Evolutionary conservation across 352 stramenopile genomes (phyloP), one percentile per base, ranked within the genome.

Genomic region (Detonula confervacea): DNA sequence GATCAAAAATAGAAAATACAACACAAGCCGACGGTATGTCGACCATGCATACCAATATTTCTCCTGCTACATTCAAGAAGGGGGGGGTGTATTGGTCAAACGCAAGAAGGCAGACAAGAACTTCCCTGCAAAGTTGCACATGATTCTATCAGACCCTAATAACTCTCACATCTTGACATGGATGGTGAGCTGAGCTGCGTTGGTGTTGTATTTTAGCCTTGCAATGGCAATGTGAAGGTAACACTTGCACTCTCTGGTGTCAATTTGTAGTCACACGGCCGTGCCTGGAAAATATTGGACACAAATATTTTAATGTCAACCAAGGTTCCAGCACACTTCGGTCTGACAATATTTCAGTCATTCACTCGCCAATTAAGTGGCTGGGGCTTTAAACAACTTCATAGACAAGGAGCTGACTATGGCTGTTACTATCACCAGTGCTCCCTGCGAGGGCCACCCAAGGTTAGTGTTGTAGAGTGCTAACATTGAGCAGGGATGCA

Each of bases 281-380:
- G 69, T 37, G 60, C 51, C 7, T 76, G 54, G 14, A 84, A 67
- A 22, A 29, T 84, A 6, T n/a, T 73, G 14, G 24, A 76, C 22
- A 84, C 63, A 46, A 56, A 69, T n/a, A 4, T 63, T 6, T 55
- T 83, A 9, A 27, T 77, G 1, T 33, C 57, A 14, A n/a, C 33
- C 16, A 57, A 72, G 1, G 37, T 96, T 52, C 94, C 95, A 6
- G 91, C 91, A 51, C 96, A 96, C 73, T 96, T 96, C 69, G 94
- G 93, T 64, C 93, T 96, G 77, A 60, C 59, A 5, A 74, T 70
- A 51, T 82, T 64, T 59, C 56, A 77, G 42, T 68, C 51, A 0
- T 84, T 79, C 49, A 73, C 54, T 29, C 30, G 80, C 6, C 77
- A 87, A 44, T 65, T 89, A 12, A 87, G 77, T 52, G 81, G 77